Percentiles rank a stretch among this genome's conserved stretches.
Evolutionary conservation across 768 basidiomycete genomes (phyloP).

Genomic region (Podaxis carcinomalis): DNA sequence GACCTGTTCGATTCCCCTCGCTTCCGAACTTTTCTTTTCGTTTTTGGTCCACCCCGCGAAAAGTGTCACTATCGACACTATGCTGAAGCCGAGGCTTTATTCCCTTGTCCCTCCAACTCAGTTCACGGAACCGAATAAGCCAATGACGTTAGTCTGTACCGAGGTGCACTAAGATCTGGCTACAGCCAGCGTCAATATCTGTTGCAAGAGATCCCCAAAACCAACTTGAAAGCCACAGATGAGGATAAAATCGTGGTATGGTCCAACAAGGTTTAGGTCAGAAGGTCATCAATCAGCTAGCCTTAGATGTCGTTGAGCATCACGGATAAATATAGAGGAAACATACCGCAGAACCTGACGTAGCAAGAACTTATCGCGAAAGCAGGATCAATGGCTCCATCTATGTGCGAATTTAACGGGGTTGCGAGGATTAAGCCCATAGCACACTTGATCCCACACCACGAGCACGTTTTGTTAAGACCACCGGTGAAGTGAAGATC

Average conservation of each 20-base stretch:
- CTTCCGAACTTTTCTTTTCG: no score
- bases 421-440: background rate
- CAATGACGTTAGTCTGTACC: background rate
- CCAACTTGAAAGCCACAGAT: background rate
- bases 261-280: background rate
- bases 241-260: background rate
- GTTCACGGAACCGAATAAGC: background rate
- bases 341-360: no score
- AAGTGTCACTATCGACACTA: background rate
- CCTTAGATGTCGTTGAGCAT: background rate
- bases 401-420: background rate
- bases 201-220: background rate
- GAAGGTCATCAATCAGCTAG: background rate
- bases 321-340: background rate
- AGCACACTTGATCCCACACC: background rate
- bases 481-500: background rate
- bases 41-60: no score
- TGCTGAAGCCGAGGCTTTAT: slow-evolving; percentile 1
- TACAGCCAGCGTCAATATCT: background rate
- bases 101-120: background rate
- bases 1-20: no score
- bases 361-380: background rate
- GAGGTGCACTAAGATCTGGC: background rate
- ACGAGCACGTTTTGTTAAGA: background rate
- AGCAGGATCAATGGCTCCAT: background rate